Base-by-base conservation (phyloP, 106 monocot genomes). In the Allium sativum region DNA sequence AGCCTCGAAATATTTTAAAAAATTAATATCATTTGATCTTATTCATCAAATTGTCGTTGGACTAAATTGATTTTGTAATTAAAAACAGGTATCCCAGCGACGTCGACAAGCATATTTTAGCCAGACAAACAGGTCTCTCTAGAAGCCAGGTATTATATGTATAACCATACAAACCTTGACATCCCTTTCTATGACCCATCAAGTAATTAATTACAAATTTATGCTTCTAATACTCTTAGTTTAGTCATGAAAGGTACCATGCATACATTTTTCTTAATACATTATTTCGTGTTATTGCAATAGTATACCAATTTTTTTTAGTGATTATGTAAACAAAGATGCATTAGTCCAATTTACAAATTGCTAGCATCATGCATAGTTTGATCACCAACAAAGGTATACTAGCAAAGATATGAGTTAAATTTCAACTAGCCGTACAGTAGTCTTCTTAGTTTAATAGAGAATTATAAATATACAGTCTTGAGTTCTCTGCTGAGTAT, bases 51-150 rank as follows among this genome's bases (percentile, higher is more conserved):
- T 54, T 66, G 48, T 40, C 44, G 16, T 20, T 66, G 66, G 66
- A 66, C 50, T 66, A 19, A 17, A 55, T 5, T 65, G 19, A 50
- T 46, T 10, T 12, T 40, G 15, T 40, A 47, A 16, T 65, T 65
- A 40, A 52, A 15, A 60, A 55, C 76, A 92, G 92, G 81, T 92
- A 92, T 58, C 92, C 92, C 0, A 88, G 70, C 41, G 88, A 93
- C 53, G 82, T 83, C 40, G 93, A 93, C 52, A 93, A 93, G 68
- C 93, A 88, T 65, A 71, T 93, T 43, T 69, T 93, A 61, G 84
- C 93, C 7, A 60, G 84, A 40, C 84, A 93, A 71, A 88, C 93
- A 5, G 93, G 93, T n/a, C 74, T 93, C 22, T 82, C 93, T 6
- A 79, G 88, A 66, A 88, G 85, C 73, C 94, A 95, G 83, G 94